phyloP scores from a whole-genome alignment of 2,329 filamentous ascomycete species.

The Parastagonospora nodorum region DNA sequence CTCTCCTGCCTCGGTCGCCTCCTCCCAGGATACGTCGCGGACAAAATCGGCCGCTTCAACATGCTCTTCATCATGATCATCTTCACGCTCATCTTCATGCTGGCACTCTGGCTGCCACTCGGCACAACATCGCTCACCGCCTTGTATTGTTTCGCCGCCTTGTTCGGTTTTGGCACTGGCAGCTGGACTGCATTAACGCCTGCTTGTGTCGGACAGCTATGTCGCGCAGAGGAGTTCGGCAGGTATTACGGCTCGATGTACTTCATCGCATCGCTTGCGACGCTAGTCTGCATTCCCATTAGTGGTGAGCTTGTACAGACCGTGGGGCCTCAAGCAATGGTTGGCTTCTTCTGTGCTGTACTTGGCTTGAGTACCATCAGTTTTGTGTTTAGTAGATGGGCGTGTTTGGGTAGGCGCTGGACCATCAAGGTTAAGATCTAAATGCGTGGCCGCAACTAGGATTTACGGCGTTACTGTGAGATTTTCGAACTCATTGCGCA shows the following conservation, averaged over 20 bases:
- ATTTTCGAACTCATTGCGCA: background rate
- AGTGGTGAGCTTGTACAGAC: slow-evolving; percentile 42
- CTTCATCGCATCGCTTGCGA: slow-evolving; percentile 43
- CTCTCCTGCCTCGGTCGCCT: slow-evolving; percentile 49
- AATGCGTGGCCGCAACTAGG: background rate
- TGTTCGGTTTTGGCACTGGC: slow-evolving; percentile 56
- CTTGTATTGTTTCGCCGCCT: slow-evolving; percentile 47
- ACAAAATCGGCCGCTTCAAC: slow-evolving; percentile 50
- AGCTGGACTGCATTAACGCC: slow-evolving; percentile 52
- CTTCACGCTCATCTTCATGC: slow-evolving; percentile 42
- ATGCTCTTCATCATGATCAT: slow-evolving; percentile 45
- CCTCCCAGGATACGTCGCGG: slow-evolving; percentile 47
- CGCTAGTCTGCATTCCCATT: slow-evolving; percentile 43
- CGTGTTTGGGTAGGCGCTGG: slow-evolving; percentile 41
- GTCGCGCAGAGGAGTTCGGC: slow-evolving; percentile 54
- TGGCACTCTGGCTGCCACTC: slow-evolving; percentile 43
- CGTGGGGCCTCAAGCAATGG: slow-evolving; percentile 40
- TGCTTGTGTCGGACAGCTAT: slow-evolving; percentile 56
- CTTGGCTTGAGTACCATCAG: slow-evolving; percentile 36
- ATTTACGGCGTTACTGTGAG: background rate
- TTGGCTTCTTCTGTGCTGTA: slow-evolving; percentile 41
- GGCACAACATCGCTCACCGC: slow-evolving; percentile 36
- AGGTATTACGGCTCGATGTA: slow-evolving; percentile 58
- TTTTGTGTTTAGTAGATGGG: slow-evolving; percentile 44
- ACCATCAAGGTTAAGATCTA: slow-evolving; percentile 28